A percentile compares a stretch with the other conserved stretches of the same genome.
Conservation (phyloP, 2,329 filamentous ascomycete genomes). For the Xylariaceae sp. region DNA sequence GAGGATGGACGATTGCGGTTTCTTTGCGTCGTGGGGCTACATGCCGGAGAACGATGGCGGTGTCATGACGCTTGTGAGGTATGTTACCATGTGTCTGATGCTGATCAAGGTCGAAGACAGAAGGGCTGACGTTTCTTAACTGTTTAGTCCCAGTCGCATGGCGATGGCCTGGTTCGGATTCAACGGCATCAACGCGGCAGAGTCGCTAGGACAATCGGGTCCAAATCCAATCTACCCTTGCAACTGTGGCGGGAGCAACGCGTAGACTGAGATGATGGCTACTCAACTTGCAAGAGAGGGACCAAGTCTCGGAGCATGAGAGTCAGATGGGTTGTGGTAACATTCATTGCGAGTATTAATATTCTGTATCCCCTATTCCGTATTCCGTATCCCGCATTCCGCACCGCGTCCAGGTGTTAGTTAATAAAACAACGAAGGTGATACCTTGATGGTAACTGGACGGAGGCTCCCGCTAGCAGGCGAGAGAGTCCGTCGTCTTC, state of each 20-base stretch:
- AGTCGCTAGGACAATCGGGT: conserved; percentile 14
- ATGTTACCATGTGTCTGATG: neutral
- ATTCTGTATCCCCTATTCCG: too few species aligned
- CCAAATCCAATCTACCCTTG: conserved; percentile 16
- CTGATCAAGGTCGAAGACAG: neutral
- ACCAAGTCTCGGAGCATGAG: neutral
- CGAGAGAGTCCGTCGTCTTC: neutral
- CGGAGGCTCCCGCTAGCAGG: neutral
- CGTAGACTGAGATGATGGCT: neutral
- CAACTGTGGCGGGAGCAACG: conserved; percentile 5
- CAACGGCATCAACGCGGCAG: conserved; percentile 12
- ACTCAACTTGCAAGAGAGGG: neutral
- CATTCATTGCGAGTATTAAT: neutral
- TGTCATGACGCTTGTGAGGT: conserved; percentile 26
- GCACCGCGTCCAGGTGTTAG: neutral
- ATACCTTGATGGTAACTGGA: neutral
- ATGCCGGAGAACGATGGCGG: conserved; percentile 15
- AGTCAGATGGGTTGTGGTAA: neutral
- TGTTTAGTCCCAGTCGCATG: conserved; percentile 15
- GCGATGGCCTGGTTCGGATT: conserved; percentile 22
- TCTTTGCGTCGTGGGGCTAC: conserved; percentile 25
- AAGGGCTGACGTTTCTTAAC: neutral
- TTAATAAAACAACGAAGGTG: neutral
- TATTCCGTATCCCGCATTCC: too few species aligned
- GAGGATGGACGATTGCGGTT: conserved; percentile 16